Base-by-base conservation (phyloP, 805 yeast genomes). In the Scheffersomyces ergatensis region DNA sequence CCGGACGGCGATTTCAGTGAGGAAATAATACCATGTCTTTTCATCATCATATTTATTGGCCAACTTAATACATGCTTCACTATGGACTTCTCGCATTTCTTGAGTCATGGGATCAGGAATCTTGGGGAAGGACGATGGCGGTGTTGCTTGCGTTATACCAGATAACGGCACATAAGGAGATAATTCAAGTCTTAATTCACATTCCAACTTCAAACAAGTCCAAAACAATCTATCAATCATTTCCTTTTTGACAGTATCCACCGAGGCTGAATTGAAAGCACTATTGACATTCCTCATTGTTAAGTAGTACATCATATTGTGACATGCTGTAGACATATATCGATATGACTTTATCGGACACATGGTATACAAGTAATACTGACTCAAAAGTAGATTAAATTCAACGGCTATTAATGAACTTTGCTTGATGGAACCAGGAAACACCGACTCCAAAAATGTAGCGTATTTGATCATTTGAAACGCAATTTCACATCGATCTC, bases 1-100 rank as follows among this genome's bases (percentile, higher is more conserved):
- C 21, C 72, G 47, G 15, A 65, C 62, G 0, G 74, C 74, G 5
- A 64, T 55, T 43, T 67, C 74, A 0, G 71, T 67, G 32, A 67
- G 48, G 42, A 60, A 67, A 36, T 45, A 67, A 47, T 63, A 65
- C 74, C 72, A 67, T 17, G 67, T 53, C 42, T 61, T 58, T 36
- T 50, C 48, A 34, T 54, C 60, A 33, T 60, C 62, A 29, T 44
- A 53, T 21, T 46, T 49, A 5, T 48, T 39, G 2, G 70, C 65
- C 19, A 62, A 38, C 24, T 42, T 49, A 1, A 59, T 33, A 24
- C 62, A 50, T 13, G 53, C 53, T 12, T 57, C 59, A 36, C 56
- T 48, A 32, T 61, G 57, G 13, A 45, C 45, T 11, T 39, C 38
- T 20, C 40, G 41, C 1, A 34, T 20, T 16, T 49, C 50, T 24